Evolutionary conservation across 139 green algal species (phyloP).

Genomic region (Coelastrella sp.): DNA sequence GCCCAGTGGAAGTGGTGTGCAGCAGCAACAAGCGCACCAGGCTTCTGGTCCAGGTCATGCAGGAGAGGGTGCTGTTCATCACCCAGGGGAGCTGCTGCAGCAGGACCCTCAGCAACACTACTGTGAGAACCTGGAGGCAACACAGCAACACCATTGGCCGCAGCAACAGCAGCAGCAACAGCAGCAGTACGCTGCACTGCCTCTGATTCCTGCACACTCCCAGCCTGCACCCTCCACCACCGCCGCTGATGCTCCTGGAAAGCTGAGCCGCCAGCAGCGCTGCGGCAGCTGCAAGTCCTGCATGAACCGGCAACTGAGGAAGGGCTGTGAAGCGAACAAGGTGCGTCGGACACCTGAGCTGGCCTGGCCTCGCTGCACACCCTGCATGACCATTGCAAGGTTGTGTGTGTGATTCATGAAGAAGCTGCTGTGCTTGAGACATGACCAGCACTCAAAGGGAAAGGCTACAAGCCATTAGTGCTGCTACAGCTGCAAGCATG

Average conservation of each 20-base stretch:
- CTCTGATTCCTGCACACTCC: background rate
- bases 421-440: no score
- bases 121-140: background rate
- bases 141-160: slow-evolving; percentile 13
- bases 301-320: slow-evolving; percentile 64
- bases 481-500: no score
- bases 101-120: slow-evolving; percentile 11
- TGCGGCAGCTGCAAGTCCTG: slow-evolving; percentile 67
- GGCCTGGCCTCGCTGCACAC: background rate
- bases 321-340: slow-evolving; percentile 63
- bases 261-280: background rate
- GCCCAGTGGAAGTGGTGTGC: background rate
- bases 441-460: no score
- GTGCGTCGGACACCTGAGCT: background rate
- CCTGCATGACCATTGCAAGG: background rate
- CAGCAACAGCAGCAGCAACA: slow-evolving; percentile 35
- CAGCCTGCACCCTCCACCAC: background rate
- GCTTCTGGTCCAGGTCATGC: background rate
- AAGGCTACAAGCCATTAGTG: no score
- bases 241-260: background rate
- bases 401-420: background rate
- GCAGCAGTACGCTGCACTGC: background rate
- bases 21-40: background rate
- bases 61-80: background rate
- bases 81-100: background rate